A percentile compares a stretch with the other conserved stretches of the same genome.
Evolutionary conservation across 805 yeast species (phyloP).

Genomic region (Candida tibetensis): DNA sequence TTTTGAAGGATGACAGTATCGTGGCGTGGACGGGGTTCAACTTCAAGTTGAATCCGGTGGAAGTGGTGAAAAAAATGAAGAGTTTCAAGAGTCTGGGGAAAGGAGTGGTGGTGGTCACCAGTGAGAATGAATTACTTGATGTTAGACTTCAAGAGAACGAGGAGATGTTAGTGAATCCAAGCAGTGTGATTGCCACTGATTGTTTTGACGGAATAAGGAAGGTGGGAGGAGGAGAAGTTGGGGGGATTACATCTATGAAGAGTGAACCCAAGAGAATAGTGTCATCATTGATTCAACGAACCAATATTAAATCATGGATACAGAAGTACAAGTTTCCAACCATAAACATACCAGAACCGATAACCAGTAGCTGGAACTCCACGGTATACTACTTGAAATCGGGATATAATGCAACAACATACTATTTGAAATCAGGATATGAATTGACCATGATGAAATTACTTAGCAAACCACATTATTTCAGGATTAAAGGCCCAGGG

Average conservation of each 20-base stretch:
- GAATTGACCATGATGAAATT: background rate
- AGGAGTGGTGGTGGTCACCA: slow-evolving; percentile 40
- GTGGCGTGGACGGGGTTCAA: slow-evolving; percentile 50
- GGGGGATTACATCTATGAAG: background rate
- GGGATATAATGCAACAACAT: background rate
- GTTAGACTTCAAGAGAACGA: slow-evolving; percentile 36
- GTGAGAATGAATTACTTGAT: slow-evolving; percentile 39
- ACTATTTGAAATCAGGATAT: background rate
- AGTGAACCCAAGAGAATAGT: background rate
- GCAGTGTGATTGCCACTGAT: slow-evolving; percentile 34
- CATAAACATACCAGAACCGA: background rate
- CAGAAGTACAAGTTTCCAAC: background rate
- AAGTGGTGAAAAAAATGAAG: slow-evolving; percentile 18
- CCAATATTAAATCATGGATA: background rate
- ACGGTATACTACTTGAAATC: background rate
- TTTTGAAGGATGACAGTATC: slow-evolving; percentile 33
- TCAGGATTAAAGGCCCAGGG: slow-evolving; percentile 27
- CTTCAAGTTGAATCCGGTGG: slow-evolving; percentile 20
- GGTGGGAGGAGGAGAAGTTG: background rate
- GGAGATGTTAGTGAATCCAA: slow-evolving; percentile 36
- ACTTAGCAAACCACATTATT: slow-evolving; percentile 13
- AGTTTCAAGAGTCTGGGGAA: slow-evolving; percentile 32
- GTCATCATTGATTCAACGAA: too few relatives aligned
- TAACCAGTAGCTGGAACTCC: background rate
- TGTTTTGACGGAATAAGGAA: background rate